Evolutionary conservation across 2,329 filamentous ascomycete genomes (phyloP), one percentile per base, ranked within the genome.

Genomic region (Zarea fungicola): DNA sequence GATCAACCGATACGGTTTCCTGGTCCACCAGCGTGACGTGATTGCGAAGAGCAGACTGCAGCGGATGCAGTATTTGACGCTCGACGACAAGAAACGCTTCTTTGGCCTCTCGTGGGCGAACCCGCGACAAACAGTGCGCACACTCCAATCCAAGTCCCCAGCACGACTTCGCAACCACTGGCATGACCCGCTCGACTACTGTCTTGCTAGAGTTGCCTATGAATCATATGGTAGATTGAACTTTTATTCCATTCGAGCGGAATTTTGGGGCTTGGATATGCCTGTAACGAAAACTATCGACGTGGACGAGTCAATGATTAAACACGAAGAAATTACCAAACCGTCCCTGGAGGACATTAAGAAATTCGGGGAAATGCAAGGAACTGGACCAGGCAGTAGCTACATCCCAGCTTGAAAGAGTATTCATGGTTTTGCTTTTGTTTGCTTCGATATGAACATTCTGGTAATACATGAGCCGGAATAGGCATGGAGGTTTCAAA

Each of bases 21-120:
- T 62, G 26, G 50, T 59, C n/a, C 45, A 52, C 22, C 48, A 58
- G 21, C 57, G 59, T 37, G 46, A 56, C 16, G 43, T 51, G 2
- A 51, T 59, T 6, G 44, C 52, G 25, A 48, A 43, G n/a, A 26
- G 32, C 34, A 45, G 49, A 13, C 32, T 51, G 29, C 42, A 36
- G 21, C 16, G 19, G 19, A 48, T 48, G 36, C 22, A 10, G 10
- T 10, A 44, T 34, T 48, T 32, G 18, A 21, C 7, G n/a, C 13
- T 19, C 9, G 39, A 14, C 11, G 40, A 48, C 22, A 42, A 40
- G 34, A 32, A 48, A 23, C 18, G 13, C 4, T 52, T 48, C 28
- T 48, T 52, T 21, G 50, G 44, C 16, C 14, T 18, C 16, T 13
- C 9, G 1, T 37, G 37, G 49, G 49, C 42, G 8, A n/a, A 18